Conservation (phyloP, 2,329 filamentous ascomycete species). For the Aspergillus flavus region DNA sequence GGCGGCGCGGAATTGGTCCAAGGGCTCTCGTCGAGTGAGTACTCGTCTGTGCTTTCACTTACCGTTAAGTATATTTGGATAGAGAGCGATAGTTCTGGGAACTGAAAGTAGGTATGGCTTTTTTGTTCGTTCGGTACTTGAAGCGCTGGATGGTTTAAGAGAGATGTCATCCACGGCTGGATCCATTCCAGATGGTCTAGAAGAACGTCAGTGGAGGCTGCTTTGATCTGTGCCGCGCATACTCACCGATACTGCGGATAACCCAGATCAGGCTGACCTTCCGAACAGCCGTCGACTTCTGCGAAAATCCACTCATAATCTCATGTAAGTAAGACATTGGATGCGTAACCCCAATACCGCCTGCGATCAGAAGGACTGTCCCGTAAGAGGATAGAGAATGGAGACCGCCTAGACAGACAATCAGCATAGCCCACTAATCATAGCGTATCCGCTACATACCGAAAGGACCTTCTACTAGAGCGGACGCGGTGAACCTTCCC, state of each 20-base stretch:
- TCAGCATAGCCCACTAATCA: not conserved
- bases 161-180: constrained; percentile 37
- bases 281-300: constrained; percentile 28
- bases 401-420: constrained; percentile 26
- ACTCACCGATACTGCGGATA: constrained; percentile 34
- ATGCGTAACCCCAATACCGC: constrained; percentile 42
- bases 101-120: constrained; percentile 28
- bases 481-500: constrained; percentile 28
- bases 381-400: constrained; percentile 37
- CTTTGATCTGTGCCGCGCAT: accelerated
- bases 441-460: constrained; percentile 22
- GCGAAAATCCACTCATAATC: constrained; percentile 29
- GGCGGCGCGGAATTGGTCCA: constrained; percentile 31
- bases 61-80: constrained; percentile 34
- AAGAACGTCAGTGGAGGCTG: constrained; percentile 2
- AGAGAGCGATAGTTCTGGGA: constrained; percentile 28
- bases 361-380: constrained; percentile 37
- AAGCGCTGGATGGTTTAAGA: constrained; percentile 32
- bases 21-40: constrained; percentile 24
- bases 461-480: constrained; percentile 39
- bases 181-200: constrained; percentile 39
- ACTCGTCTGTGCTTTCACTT: constrained; percentile 29
- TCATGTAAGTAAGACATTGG: constrained; percentile 38
- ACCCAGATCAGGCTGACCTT: constrained; percentile 37
- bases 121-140: constrained; percentile 23